Base-by-base conservation (phyloP, 192 early-diverging fungal species). In the Backusella macrospora region DNA sequence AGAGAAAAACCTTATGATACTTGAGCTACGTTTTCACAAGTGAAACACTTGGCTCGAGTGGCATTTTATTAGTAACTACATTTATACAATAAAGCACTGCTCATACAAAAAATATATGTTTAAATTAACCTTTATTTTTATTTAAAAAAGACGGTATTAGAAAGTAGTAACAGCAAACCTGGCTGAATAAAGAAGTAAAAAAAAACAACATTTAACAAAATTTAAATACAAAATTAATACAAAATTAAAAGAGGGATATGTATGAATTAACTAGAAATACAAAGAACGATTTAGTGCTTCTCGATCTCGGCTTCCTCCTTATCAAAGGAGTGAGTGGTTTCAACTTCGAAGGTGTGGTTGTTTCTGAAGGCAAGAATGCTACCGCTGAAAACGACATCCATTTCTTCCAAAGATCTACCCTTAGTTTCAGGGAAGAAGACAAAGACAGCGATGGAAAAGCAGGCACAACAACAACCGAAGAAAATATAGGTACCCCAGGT, bases 341-440 rank as follows among this genome's bases (percentile, higher is more conserved):
- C 52, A 13, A 59, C 52, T 26, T 59, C 52, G 3, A 59, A 59
- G 12, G 5, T 13, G 37, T 66, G 37, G 3, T 66, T 23, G 16
- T 39, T 18, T 42, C 39, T 66, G 65, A 42, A 40, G 21, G 38
- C 37, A 1, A 66, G 18, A 18, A 73, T 46, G 21, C 43, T 16
- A 43, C 72, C 75, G 48, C 73, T 74, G 73, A 92, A 96, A 44
- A 96, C 76, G 16, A 86, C 76, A 62, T 96, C 95, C 90, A 96
- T 94, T 70, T 96, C 92, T 79, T 96, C 95, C 65, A 96, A 87
- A 26, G 92, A 87, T 29, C 85, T 80, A 62, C 91, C 90, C 84
- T 91, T 94, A 76, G 94, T 95, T 82, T 95, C 93, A 14, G 92
- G 91, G 76, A 88, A 91, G 80, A 91, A 87, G 74, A 92, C 68